Evolutionary conservation across 2,329 filamentous ascomycete species (phyloP).

Genomic region (Alternaria sp.): DNA sequence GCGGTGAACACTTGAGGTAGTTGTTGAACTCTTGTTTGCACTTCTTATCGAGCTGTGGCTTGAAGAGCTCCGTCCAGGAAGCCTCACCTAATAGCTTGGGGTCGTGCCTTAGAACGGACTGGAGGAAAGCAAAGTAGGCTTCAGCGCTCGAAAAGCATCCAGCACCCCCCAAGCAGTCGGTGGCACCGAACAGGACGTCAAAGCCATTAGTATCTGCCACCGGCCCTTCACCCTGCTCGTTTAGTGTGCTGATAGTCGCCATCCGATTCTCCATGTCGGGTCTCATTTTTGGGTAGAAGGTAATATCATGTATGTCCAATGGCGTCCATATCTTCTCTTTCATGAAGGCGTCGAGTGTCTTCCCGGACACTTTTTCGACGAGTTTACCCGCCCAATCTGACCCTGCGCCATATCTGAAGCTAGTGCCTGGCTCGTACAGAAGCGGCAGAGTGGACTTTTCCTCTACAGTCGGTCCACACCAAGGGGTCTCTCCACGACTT

Average conservation of each 20-base stretch:
- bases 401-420: constrained; percentile 63
- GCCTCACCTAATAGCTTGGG: constrained; percentile 23
- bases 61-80: constrained; percentile 40
- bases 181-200: constrained; percentile 1
- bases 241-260: constrained; percentile 39
- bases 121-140: constrained; percentile 44
- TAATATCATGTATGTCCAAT: constrained; percentile 59
- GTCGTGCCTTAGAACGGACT: constrained; percentile 33
- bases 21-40: constrained; percentile 30
- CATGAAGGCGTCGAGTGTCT: constrained; percentile 50
- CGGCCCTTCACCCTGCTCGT: constrained; percentile 11
- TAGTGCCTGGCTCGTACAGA: constrained; percentile 67
- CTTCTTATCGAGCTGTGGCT: constrained; percentile 35
- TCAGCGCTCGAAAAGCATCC: constrained; percentile 30
- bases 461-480: constrained; percentile 61
- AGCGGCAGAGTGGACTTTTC: constrained; percentile 60
- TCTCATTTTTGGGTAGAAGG: constrained; percentile 57
- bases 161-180: constrained; percentile 38
- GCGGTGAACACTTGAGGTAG: constrained; percentile 11
- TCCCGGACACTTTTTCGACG: constrained; percentile 52
- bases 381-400: constrained; percentile 58
- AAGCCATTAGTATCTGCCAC: not conserved
- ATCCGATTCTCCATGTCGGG: constrained; percentile 28
- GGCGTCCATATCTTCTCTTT: constrained; percentile 50
- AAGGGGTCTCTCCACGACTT: constrained; percentile 15